phyloP scores from a whole-genome alignment of 1,284 basidiomycete species.

The Hemileccinum hortonii region DNA sequence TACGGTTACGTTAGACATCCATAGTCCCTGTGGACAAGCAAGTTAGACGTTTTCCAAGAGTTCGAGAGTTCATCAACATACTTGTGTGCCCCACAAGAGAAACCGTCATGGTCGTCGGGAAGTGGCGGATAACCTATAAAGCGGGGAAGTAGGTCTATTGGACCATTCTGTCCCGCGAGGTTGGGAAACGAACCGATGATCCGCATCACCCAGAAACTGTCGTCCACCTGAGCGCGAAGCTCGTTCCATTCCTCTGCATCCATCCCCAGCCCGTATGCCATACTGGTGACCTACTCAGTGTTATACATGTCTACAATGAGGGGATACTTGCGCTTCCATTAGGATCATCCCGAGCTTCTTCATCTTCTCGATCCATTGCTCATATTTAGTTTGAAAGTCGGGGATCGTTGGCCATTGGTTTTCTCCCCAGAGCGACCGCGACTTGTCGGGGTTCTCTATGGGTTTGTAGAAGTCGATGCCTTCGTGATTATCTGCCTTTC shows the following conservation, averaged over 20 bases:
- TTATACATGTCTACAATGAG: not conserved
- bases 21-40: constrained; percentile 59
- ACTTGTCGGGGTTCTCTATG: constrained; percentile 65
- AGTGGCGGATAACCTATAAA: constrained; percentile 76
- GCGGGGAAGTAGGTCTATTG: not conserved
- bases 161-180: not conserved
- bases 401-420: constrained; percentile 79
- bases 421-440: constrained; percentile 70
- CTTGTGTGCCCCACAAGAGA: constrained; percentile 85
- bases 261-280: constrained; percentile 79
- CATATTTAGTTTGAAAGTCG: constrained; percentile 59
- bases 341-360: constrained; percentile 70
- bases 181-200: constrained; percentile 57
- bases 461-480: constrained; percentile 80
- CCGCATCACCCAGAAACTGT: constrained; percentile 87
- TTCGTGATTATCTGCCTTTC: constrained; percentile 84
- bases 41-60: constrained; percentile 9
- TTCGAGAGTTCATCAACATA: constrained; percentile 30
- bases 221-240: constrained; percentile 64
- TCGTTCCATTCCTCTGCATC: constrained; percentile 65
- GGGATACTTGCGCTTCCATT: constrained; percentile 71
- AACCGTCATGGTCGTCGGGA: constrained; percentile 72
- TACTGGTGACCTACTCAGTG: constrained; percentile 43
- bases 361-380: constrained; percentile 81
- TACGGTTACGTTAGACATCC: constrained; percentile 77